Evolutionary conservation across 2,329 filamentous ascomycete genomes (phyloP).

Genomic region (Paraphoma chrysanthemicola): DNA sequence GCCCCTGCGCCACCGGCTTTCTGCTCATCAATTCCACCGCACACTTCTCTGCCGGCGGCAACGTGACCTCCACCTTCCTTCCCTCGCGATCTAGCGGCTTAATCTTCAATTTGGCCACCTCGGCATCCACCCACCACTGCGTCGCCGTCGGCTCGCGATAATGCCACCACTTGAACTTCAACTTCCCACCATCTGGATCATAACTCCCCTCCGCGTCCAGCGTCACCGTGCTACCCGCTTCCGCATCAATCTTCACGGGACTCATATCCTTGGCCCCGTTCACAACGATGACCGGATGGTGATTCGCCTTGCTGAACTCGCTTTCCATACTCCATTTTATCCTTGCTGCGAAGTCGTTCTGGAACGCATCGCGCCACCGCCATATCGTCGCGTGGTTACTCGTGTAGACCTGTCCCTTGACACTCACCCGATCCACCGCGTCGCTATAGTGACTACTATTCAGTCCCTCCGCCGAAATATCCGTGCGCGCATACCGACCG

Average conservation of each 20-base stretch:
- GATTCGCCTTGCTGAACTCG: slow-evolving; percentile 50
- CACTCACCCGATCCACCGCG: slow-evolving; percentile 46
- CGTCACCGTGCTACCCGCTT: slow-evolving; percentile 48
- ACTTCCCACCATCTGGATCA: slow-evolving; percentile 53
- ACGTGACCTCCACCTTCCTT: slow-evolving; percentile 44
- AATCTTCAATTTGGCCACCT: slow-evolving; percentile 50
- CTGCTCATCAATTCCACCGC: slow-evolving; percentile 48
- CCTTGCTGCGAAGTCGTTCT: slow-evolving; percentile 58
- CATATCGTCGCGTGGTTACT: slow-evolving; percentile 60
- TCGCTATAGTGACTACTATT: slow-evolving; percentile 49
- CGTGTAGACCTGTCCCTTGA: slow-evolving; percentile 42
- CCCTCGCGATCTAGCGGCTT: slow-evolving; percentile 37
- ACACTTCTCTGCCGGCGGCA: slow-evolving; percentile 52
- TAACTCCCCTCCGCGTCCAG: slow-evolving; percentile 57
- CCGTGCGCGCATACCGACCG: slow-evolving; percentile 52
- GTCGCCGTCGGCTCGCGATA: slow-evolving; percentile 54
- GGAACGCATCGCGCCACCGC: slow-evolving; percentile 61
- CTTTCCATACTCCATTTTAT: slow-evolving; percentile 56
- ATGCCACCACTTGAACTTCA: slow-evolving; percentile 60
- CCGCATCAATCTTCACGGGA: slow-evolving; percentile 50
- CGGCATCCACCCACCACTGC: slow-evolving; percentile 52
- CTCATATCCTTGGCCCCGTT: slow-evolving; percentile 49
- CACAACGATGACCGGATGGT: slow-evolving; percentile 57
- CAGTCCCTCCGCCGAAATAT: slow-evolving; percentile 41
- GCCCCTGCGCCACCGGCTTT: slow-evolving; percentile 49